Evolutionary conservation across 106 monocot species (phyloP).

Genomic region (Amphibolis antarctica): DNA sequence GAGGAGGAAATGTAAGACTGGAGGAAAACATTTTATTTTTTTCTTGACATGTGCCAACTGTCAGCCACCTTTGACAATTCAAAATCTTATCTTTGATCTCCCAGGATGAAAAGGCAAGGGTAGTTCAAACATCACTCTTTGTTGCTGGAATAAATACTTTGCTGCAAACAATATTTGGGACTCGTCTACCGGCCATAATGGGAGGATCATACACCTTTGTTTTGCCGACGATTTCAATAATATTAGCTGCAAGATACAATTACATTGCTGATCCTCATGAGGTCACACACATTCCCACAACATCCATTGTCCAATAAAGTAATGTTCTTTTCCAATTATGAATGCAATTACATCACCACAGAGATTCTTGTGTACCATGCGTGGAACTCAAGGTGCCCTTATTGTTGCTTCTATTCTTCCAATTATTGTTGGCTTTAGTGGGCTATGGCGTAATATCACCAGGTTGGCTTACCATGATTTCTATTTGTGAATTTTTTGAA

Average conservation of each 20-base stretch:
- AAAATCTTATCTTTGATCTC: neutral
- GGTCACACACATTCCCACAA: conserved; percentile 14
- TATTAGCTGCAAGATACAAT: conserved; percentile 75
- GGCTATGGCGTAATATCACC: conserved; percentile 84
- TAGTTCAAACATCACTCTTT: conserved; percentile 79
- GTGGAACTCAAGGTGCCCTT: conserved; percentile 92
- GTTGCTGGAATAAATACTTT: conserved; percentile 85
- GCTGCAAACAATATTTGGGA: conserved; percentile 78
- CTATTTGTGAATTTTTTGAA: neutral
- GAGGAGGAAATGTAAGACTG: conserved; percentile 75
- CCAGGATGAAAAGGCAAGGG: conserved; percentile 87
- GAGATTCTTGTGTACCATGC: conserved; percentile 78
- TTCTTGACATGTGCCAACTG: neutral
- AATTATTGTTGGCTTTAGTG: conserved; percentile 88
- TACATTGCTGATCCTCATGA: conserved; percentile 56
- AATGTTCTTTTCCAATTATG: neutral
- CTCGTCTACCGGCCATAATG: conserved; percentile 85
- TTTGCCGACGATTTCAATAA: conserved; percentile 87
- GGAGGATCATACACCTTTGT: conserved; percentile 86
- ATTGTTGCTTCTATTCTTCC: conserved; percentile 90
- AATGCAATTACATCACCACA: conserved; percentile 10
- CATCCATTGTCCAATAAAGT: neutral
- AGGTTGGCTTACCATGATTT: conserved; percentile 26
- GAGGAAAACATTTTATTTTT: neutral
- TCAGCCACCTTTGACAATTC: too few relatives aligned